A percentile compares a stretch with the other conserved stretches of the same genome.
Conservation (phyloP, 768 basidiomycete genomes). For the Xerocomellus intermedius region DNA sequence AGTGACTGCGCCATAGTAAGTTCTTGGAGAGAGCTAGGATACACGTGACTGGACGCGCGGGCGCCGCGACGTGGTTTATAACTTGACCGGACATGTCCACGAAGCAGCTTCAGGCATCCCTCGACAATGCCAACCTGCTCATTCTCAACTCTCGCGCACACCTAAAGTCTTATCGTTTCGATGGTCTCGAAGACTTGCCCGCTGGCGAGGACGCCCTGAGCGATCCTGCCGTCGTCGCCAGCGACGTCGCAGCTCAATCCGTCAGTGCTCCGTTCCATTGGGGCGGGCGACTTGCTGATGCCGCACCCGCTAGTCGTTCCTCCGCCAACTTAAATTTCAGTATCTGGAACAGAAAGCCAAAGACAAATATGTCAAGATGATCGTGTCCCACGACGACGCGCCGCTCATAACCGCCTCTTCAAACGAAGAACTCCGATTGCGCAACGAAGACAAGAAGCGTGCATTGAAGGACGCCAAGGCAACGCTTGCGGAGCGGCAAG, state of each 20-base stretch:
- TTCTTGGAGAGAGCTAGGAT: no score
- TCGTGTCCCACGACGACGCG: slow-evolving; percentile 85
- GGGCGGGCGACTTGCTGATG: neutral
- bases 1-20: slow-evolving; percentile 73
- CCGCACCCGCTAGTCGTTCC: slow-evolving; percentile 49
- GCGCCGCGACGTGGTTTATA: neutral
- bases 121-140: slow-evolving; percentile 26
- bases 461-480: slow-evolving; percentile 63
- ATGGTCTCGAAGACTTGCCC: slow-evolving; percentile 28
- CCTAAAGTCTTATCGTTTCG: slow-evolving; percentile 28
- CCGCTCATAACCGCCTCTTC: slow-evolving; percentile 78
- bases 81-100: slow-evolving; percentile 15
- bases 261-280: slow-evolving; percentile 38
- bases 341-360: slow-evolving; percentile 91
- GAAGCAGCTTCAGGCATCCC: slow-evolving; percentile 25
- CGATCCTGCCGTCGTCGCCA: slow-evolving; percentile 56
- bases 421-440: slow-evolving; percentile 59
- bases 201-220: slow-evolving; percentile 32
- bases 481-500: slow-evolving; percentile 56
- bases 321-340: slow-evolving; percentile 84
- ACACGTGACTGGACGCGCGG: slow-evolving; percentile 9
- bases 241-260: slow-evolving; percentile 58
- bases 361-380: slow-evolving; percentile 81
- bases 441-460: slow-evolving; percentile 72
- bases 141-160: slow-evolving; percentile 23